Conservation (phyloP, 139 green algal species). For the Penium margaritaceum region DNA sequence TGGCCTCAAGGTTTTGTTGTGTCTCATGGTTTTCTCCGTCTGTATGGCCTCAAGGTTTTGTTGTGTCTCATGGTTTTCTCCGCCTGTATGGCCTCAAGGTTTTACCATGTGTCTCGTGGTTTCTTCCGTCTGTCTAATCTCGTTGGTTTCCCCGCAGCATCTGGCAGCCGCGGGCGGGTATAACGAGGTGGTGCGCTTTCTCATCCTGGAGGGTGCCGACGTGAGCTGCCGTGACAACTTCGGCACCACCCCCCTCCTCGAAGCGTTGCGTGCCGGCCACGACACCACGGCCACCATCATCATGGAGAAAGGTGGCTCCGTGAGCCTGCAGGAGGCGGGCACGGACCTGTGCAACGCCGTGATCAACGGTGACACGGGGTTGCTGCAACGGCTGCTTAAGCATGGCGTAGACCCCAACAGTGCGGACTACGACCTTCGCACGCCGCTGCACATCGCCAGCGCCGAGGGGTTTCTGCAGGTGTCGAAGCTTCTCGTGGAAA, state of each 20-base stretch:
- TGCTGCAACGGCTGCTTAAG: neutral
- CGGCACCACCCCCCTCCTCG: slow-evolving; percentile 20
- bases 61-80: too few species aligned
- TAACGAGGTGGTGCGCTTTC: slow-evolving; percentile 15
- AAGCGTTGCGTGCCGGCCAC: slow-evolving; percentile 17
- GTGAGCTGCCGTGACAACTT: slow-evolving; percentile 22
- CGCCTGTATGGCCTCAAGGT: too few species aligned
- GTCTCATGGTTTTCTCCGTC: too few species aligned
- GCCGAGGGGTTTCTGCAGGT: neutral
- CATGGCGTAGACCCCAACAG: slow-evolving; percentile 11
- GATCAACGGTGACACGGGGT: neutral
- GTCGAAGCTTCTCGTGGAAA: neutral
- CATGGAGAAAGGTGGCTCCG: slow-evolving; percentile 15
- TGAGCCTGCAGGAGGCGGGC: slow-evolving; percentile 11
- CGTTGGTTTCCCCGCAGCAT: too few species aligned
- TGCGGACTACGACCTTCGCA: slow-evolving; percentile 13
- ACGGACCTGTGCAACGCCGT: neutral
- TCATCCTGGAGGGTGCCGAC: slow-evolving; percentile 14
- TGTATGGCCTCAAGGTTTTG: too few species aligned
- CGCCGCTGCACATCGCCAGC: slow-evolving; percentile 13
- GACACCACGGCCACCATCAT: slow-evolving; percentile 10
- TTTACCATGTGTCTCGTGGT: too few species aligned
- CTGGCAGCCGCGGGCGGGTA: slow-evolving; percentile 27
- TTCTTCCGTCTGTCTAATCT: too few species aligned
- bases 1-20: too few species aligned